Percentiles rank a stretch among this genome's conserved stretches.
Conservation (phyloP, 176 grass and related monocot species). For the Microstegium vimineum region DNA sequence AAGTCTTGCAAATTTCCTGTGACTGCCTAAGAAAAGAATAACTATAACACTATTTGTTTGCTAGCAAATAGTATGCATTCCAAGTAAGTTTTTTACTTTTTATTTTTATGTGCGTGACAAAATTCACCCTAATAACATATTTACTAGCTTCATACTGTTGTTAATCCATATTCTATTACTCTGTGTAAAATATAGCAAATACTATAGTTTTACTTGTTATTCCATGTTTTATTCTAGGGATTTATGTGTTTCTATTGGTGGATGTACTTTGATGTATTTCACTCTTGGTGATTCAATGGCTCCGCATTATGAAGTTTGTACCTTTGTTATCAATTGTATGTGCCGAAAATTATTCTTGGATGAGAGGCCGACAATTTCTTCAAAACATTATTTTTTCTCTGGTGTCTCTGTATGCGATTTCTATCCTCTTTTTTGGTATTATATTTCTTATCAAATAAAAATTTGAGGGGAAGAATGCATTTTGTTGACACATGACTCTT, state of each 20-base stretch:
- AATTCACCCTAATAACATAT: too few species aligned
- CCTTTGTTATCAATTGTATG: background rate
- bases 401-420: background rate
- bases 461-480: too few species aligned
- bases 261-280: background rate
- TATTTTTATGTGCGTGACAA: background rate
- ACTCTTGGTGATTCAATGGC: background rate
- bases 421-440: background rate
- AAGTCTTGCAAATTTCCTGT: background rate
- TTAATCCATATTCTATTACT: too few species aligned
- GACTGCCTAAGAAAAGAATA: background rate
- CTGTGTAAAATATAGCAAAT: too few species aligned
- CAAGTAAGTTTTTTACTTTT: background rate
- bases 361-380: background rate
- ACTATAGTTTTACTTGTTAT: too few species aligned
- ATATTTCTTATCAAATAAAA: too few species aligned
- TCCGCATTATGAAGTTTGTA: background rate
- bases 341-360: background rate
- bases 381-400: background rate
- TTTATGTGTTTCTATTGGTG: background rate
- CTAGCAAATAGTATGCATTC: background rate
- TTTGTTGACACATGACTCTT: too few species aligned
- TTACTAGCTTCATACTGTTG: too few species aligned
- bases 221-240: background rate
- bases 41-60: too few species aligned